Percentiles rank a stretch among this genome's conserved stretches.
These are phyloP conservation scores for Fraxinus dipetala DNA, from an alignment of 305 asterid genomes.

Conservation along the genomic window DNA sequence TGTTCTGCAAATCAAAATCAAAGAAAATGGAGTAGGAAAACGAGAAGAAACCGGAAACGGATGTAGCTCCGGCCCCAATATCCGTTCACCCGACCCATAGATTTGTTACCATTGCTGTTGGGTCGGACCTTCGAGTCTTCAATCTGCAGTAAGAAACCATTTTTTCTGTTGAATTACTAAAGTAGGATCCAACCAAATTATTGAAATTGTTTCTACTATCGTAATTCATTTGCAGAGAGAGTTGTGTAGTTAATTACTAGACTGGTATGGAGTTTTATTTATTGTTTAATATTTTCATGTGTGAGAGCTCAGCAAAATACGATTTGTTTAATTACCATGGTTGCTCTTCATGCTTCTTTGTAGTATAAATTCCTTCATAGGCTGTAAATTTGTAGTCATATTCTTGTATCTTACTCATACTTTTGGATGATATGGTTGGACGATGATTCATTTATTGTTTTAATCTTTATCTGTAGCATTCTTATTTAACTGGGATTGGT, in stretches of 20 bases:
- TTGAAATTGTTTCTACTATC: neutral
- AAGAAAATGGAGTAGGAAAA: slow-evolving; percentile 58
- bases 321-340: too few species aligned
- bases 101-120: slow-evolving; percentile 58
- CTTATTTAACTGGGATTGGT: too few species aligned
- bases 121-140: slow-evolving; percentile 71
- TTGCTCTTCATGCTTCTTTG: too few species aligned
- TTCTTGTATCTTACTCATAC: too few species aligned
- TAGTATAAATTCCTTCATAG: too few species aligned
- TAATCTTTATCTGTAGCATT: too few species aligned
- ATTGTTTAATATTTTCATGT: too few species aligned
- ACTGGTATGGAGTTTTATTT: slow-evolving; percentile 62
- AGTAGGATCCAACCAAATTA: neutral
- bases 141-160: slow-evolving; percentile 44
- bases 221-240: slow-evolving; percentile 42
- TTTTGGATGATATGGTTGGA: too few species aligned
- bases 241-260: slow-evolving; percentile 44
- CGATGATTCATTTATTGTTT: too few species aligned
- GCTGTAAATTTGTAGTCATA: too few species aligned
- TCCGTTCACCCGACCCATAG: slow-evolving; percentile 64
- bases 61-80: slow-evolving; percentile 75
- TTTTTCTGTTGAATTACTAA: neutral
- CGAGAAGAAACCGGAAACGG: slow-evolving; percentile 59
- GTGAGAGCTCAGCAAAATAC: too few species aligned
- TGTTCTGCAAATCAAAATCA: slow-evolving; percentile 21